Percentiles rank a stretch among this genome's conserved stretches.
phyloP scores from a whole-genome alignment of 495 filamentous ascomycete genomes.

The Podospora pseudoanserina region DNA sequence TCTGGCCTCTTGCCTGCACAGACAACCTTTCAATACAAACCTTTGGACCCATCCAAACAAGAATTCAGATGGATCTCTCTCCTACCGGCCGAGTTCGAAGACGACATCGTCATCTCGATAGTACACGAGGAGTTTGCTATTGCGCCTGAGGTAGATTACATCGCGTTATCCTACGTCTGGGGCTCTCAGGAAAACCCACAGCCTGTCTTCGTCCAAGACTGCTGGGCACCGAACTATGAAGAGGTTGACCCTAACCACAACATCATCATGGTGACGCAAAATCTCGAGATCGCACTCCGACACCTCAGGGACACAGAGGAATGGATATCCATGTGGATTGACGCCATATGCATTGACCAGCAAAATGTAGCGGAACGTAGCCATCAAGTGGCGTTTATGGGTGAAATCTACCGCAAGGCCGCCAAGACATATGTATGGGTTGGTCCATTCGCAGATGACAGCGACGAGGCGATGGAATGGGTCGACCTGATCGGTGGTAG shows the following conservation, averaged over 20 bases:
- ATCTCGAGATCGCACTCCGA: not conserved
- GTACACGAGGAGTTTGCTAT: not conserved
- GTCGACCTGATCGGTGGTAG: not conserved
- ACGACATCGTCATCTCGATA: not conserved
- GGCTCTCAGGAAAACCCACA: not conserved
- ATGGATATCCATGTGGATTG: constrained; percentile 8
- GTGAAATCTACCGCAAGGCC: not conserved
- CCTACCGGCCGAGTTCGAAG: not conserved
- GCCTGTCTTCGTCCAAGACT: not conserved
- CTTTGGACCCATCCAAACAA: not conserved
- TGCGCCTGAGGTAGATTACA: not conserved
- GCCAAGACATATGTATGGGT: not conserved
- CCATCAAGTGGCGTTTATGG: constrained; percentile 7
- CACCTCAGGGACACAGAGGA: not conserved
- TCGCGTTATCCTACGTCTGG: not conserved
- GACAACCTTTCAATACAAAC: not conserved
- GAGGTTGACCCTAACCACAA: not conserved
- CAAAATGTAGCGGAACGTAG: constrained; percentile 4
- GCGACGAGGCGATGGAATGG: not conserved
- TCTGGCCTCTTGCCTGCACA: not conserved
- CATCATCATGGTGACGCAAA: not conserved
- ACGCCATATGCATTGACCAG: constrained; percentile 15
- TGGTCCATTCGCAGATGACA: not conserved
- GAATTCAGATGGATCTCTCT: not conserved
- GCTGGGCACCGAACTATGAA: not conserved